Conservation (phyloP, 495 filamentous ascomycete species). For the Daldinia loculata region DNA sequence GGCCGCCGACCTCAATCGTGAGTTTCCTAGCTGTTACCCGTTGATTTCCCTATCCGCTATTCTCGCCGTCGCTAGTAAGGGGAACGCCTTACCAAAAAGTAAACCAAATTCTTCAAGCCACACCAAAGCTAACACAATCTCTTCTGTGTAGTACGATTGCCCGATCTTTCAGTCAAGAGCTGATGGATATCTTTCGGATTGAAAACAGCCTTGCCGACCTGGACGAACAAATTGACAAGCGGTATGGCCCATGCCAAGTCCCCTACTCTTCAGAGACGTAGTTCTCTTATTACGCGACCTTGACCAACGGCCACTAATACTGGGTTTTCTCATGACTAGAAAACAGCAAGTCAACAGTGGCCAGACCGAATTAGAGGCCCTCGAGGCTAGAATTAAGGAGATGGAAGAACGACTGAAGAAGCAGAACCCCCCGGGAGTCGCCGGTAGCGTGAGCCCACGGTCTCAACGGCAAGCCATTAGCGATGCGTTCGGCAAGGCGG, state of each 20-base stretch:
- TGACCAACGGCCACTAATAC: conserved; percentile 23
- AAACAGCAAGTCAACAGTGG: conserved; percentile 72
- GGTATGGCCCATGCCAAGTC: conserved; percentile 64
- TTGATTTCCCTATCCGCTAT: not conserved
- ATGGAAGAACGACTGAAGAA: conserved; percentile 81
- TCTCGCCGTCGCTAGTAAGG: not conserved
- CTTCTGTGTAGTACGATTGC: conserved; percentile 76
- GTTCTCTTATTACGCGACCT: conserved; percentile 4
- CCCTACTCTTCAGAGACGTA: conserved; percentile 14
- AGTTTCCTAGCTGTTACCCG: conserved; percentile 48
- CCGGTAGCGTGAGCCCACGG: conserved; percentile 45
- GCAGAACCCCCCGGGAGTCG: conserved; percentile 26
- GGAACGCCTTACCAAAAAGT: conserved; percentile 1
- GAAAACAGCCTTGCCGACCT: conserved; percentile 82
- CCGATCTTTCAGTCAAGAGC: conserved; percentile 81
- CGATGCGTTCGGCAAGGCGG: conserved; percentile 44
- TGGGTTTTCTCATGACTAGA: conserved; percentile 51
- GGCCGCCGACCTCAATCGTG: conserved; percentile 82
- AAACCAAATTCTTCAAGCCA: not conserved
- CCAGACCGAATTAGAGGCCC: conserved; percentile 83
- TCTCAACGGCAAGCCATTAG: conserved; percentile 45
- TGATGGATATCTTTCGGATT: conserved; percentile 89
- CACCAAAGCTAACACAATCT: conserved; percentile 10
- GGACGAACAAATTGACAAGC: conserved; percentile 79
- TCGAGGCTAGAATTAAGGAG: conserved; percentile 83